A percentile compares a stretch with the other conserved stretches of the same genome.
These are phyloP conservation scores for Saturnispora gosingensis DNA, from an alignment of 805 yeast genomes.

Conservation along the genomic window DNA sequence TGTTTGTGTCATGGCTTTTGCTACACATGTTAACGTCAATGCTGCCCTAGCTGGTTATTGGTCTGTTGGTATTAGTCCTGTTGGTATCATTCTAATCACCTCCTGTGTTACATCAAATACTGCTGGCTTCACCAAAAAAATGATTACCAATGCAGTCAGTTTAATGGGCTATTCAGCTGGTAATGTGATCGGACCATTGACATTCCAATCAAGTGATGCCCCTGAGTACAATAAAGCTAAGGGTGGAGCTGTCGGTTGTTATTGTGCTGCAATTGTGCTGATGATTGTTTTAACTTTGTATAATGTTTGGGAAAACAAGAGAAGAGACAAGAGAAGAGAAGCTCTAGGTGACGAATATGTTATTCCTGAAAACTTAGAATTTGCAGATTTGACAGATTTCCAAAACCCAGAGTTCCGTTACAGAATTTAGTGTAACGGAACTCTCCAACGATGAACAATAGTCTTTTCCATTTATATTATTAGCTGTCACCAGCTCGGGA, in stretches of 20 bases:
- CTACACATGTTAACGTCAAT: background rate
- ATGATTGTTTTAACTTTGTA: slow-evolving; percentile 32
- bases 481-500: background rate
- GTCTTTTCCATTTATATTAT: background rate
- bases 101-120: slow-evolving; percentile 24
- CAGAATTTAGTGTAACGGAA: background rate
- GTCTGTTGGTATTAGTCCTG: slow-evolving; percentile 5
- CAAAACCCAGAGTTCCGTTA: slow-evolving; percentile 49
- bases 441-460: background rate
- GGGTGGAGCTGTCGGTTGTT: slow-evolving; percentile 38
- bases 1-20: slow-evolving; percentile 8
- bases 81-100: slow-evolving; percentile 18
- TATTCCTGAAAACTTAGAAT: slow-evolving; percentile 25
- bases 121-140: slow-evolving; percentile 42
- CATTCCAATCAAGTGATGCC: slow-evolving; percentile 35
- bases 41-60: slow-evolving; percentile 9
- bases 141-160: slow-evolving; percentile 35
- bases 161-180: slow-evolving; percentile 38
- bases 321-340: slow-evolving; percentile 24
- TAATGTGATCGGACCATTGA: slow-evolving; percentile 44
- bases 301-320: slow-evolving; percentile 13
- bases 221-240: slow-evolving; percentile 35
- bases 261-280: slow-evolving; percentile 32
- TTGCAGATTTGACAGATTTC: slow-evolving; percentile 33
- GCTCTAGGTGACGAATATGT: slow-evolving; percentile 19